Conservation (phyloP, 345 rosid genomes). For the Populus pruinosa region DNA sequence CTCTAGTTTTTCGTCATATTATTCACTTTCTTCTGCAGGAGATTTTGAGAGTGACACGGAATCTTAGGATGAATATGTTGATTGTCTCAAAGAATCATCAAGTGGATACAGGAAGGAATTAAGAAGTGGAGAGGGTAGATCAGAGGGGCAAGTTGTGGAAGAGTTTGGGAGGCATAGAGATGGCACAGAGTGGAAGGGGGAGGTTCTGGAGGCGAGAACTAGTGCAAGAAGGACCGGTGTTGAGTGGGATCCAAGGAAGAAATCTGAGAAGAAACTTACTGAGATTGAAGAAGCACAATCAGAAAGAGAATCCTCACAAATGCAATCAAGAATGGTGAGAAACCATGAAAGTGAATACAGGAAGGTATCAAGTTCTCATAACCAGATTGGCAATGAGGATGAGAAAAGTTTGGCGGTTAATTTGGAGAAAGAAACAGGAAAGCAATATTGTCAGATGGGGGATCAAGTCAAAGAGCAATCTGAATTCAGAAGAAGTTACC, state of each 20-base stretch:
- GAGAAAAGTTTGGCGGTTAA: conserved; percentile 28
- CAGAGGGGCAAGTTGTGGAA: conserved; percentile 21
- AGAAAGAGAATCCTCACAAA: conserved; percentile 38
- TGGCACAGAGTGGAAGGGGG: conserved; percentile 9
- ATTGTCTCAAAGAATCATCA: conserved; percentile 27
- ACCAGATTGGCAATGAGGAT: conserved; percentile 32
- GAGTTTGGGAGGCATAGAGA: conserved; percentile 18
- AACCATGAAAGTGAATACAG: conserved; percentile 29
- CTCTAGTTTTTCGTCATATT: conserved; percentile 73
- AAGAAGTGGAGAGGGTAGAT: conserved; percentile 17
- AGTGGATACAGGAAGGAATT: conserved; percentile 24
- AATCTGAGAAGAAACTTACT: conserved; percentile 61
- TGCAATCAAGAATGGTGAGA: conserved; percentile 27
- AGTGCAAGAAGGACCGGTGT: conserved; percentile 22
- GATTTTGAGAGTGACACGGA: conserved; percentile 60
- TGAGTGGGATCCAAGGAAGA: conserved; percentile 62
- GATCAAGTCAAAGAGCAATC: conserved; percentile 25
- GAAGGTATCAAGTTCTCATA: conserved; percentile 28
- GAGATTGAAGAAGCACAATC: conserved; percentile 43
- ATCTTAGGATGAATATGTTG: conserved; percentile 34
- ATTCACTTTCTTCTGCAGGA: conserved; percentile 61
- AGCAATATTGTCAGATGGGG: conserved; percentile 28
- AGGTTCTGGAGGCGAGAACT: conserved; percentile 24
- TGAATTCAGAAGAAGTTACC: conserved; percentile 37
- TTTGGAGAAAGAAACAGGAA: conserved; percentile 39